Evolutionary conservation across 2,329 filamentous ascomycete genomes (phyloP).

Genomic region (Lecanoromycetidae sp.): DNA sequence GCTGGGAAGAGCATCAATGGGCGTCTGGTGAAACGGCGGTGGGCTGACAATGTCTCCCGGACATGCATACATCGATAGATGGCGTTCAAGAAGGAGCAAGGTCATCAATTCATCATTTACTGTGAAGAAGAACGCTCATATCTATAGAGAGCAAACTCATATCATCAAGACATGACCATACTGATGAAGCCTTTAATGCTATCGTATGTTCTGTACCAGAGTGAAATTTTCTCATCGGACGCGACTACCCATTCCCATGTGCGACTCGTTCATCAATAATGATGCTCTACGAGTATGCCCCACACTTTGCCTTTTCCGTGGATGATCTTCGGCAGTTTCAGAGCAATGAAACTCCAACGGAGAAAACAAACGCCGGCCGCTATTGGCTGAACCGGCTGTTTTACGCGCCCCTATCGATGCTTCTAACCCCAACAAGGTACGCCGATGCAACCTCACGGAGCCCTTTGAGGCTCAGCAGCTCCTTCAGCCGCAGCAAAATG

Average conservation of each 20-base stretch:
- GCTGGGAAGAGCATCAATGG: too few relatives aligned
- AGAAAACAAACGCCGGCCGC: background rate
- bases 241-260: too few relatives aligned
- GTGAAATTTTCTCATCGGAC: too few relatives aligned
- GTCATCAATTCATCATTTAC: background rate
- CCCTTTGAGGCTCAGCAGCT: background rate
- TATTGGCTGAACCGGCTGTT: background rate
- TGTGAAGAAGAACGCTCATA: too few relatives aligned
- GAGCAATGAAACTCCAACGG: background rate
- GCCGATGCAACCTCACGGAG: background rate
- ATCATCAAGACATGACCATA: too few relatives aligned
- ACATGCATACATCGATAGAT: background rate
- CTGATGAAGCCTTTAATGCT: background rate
- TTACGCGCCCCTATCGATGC: background rate
- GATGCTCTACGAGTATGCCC: too few relatives aligned
- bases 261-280: too few relatives aligned
- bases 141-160: too few relatives aligned
- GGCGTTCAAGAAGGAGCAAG: background rate
- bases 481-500: background rate
- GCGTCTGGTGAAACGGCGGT: background rate
- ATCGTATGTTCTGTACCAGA: too few relatives aligned
- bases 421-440: background rate
- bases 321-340: background rate
- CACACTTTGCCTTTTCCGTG: background rate
- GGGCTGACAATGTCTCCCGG: background rate